These are phyloP conservation scores for Phytophthora citricola DNA, from an alignment of 352 stramenopile genomes.

Conservation along the genomic window DNA sequence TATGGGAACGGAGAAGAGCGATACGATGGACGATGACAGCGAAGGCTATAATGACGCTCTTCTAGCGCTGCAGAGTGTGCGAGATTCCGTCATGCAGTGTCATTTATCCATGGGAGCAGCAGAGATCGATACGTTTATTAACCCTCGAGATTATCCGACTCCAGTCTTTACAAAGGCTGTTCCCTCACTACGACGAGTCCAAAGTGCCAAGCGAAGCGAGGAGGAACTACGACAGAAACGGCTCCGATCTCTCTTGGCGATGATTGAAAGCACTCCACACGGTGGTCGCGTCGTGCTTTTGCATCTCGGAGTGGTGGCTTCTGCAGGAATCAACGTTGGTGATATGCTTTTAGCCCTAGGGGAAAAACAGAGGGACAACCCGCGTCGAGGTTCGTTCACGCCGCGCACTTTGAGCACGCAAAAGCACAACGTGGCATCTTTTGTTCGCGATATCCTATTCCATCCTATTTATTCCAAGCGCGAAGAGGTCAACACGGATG, in stretches of 20 bases:
- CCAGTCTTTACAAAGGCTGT: slow-evolving; percentile 15
- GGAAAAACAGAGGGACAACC: slow-evolving; percentile 61
- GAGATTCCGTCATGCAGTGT: slow-evolving; percentile 70
- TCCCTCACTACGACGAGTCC: slow-evolving; percentile 40
- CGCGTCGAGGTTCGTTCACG: slow-evolving; percentile 26
- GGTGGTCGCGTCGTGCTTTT: slow-evolving; percentile 67
- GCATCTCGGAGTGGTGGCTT: slow-evolving; percentile 60
- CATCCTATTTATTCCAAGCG: slow-evolving; percentile 73
- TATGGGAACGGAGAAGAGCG: slow-evolving; percentile 27
- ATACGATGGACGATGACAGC: slow-evolving; percentile 35
- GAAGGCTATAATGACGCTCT: slow-evolving; percentile 62
- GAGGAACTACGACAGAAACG: slow-evolving; percentile 46
- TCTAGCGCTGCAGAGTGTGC: slow-evolving; percentile 61
- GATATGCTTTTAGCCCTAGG: slow-evolving; percentile 63
- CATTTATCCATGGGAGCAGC: slow-evolving; percentile 54
- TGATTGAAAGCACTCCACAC: slow-evolving; percentile 61
- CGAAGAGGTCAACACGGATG: slow-evolving; percentile 42
- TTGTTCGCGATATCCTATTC: slow-evolving; percentile 83
- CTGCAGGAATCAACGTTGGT: slow-evolving; percentile 51
- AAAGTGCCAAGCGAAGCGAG: slow-evolving; percentile 38
- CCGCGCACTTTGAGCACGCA: slow-evolving; percentile 38
- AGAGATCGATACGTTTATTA: slow-evolving; percentile 35
- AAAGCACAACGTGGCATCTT: slow-evolving; percentile 60
- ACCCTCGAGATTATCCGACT: slow-evolving; percentile 10
- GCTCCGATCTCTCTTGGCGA: slow-evolving; percentile 47